These are phyloP conservation scores for Calocybe indica DNA, from an alignment of 768 basidiomycete species.

Conservation along the genomic window DNA sequence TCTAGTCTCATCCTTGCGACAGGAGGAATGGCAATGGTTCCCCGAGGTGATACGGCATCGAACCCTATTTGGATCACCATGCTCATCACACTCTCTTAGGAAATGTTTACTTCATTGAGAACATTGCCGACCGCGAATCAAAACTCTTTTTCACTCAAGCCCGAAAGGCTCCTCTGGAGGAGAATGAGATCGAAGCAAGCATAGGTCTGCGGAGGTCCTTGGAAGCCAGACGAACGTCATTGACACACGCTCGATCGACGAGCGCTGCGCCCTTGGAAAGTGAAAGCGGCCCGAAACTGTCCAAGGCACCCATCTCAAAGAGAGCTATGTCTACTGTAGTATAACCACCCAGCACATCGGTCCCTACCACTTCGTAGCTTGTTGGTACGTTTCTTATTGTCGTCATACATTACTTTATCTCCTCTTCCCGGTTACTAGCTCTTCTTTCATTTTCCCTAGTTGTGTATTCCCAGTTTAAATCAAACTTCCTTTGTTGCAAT, in stretches of 20 bases:
- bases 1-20: slow-evolving; percentile 71
- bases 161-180: slow-evolving; percentile 28
- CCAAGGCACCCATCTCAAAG: slow-evolving; percentile 6
- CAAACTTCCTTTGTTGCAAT: no score
- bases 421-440: no score
- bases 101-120: slow-evolving; percentile 88
- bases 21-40: slow-evolving; percentile 86
- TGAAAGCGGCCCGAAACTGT: background rate
- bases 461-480: no score
- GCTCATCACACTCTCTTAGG: slow-evolving; percentile 36
- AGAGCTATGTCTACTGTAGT: slow-evolving; percentile 7
- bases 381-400: no score
- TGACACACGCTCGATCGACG: slow-evolving; percentile 2
- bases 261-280: slow-evolving; percentile 8
- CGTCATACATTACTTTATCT: no score
- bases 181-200: slow-evolving; percentile 1
- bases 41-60: slow-evolving; percentile 54
- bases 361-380: no score
- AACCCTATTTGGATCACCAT: background rate
- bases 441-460: no score
- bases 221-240: no score
- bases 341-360: background rate
- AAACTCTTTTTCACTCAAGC: slow-evolving; percentile 93
- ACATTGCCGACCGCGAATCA: slow-evolving; percentile 74
- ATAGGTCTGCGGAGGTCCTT: no score